phyloP scores from a whole-genome alignment of 108 stramenopile genomes.

The Parietichytrium sp. region DNA sequence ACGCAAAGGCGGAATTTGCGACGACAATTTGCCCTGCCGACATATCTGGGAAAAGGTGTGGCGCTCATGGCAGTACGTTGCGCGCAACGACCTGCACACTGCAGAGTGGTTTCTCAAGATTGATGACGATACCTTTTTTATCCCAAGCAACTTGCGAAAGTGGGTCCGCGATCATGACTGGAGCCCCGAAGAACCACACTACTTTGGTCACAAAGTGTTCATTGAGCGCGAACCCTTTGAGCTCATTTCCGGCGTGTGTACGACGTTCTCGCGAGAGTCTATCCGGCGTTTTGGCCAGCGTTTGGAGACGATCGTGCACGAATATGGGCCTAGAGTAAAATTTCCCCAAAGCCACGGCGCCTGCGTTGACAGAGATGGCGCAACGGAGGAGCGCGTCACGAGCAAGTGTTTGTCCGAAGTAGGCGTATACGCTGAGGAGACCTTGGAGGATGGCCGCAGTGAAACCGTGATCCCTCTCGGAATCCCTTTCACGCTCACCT shows the following conservation, averaged over 20 bases:
- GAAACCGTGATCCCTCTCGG: conserved; percentile 12
- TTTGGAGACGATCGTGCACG: background rate
- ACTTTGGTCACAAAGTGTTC: background rate
- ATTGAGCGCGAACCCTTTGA: background rate
- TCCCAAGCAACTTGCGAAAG: background rate
- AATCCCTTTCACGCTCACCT: conserved; percentile 4
- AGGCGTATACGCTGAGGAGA: conserved; percentile 16
- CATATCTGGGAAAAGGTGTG: conserved; percentile 37
- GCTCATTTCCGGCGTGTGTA: conserved; percentile 20
- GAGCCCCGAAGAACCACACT: background rate
- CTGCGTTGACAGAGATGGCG: conserved; percentile 8
- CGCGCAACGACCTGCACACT: background rate
- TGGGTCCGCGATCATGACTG: background rate
- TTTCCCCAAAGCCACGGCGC: background rate
- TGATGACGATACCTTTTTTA: background rate
- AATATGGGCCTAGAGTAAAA: background rate
- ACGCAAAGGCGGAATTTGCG: background rate
- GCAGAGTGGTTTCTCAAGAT: conserved; percentile 34
- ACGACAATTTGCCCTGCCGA: background rate
- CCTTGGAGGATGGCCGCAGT: background rate
- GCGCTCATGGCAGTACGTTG: conserved; percentile 3
- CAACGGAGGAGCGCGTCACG: conserved; percentile 38
- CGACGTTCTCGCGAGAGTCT: background rate
- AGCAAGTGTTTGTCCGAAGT: background rate
- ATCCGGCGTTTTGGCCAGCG: background rate